Conservation (phyloP, 116 monocot species). For the Cymodocea nodosa region DNA sequence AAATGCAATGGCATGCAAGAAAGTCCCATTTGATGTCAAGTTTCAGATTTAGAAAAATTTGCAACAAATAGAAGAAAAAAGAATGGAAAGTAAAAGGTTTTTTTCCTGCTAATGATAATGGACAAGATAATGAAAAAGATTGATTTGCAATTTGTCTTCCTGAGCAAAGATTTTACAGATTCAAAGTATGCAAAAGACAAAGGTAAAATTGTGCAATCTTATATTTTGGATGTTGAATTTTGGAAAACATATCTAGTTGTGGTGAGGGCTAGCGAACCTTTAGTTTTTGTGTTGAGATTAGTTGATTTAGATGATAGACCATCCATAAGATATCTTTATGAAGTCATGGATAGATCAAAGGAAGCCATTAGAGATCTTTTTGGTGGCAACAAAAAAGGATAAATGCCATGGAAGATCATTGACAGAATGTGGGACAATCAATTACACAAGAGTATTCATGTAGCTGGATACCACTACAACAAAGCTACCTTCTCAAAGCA, state of each 20-base stretch:
- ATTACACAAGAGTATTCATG: constrained; percentile 1
- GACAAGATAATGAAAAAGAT: not conserved
- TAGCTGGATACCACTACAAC: constrained; percentile 1
- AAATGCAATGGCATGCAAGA: no score
- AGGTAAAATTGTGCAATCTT: not conserved
- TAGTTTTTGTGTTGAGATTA: not conserved
- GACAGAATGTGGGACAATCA: not conserved
- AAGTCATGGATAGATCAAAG: not conserved
- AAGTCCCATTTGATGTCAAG: no score
- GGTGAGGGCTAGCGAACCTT: not conserved
- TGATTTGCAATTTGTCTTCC: not conserved
- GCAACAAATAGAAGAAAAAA: no score
- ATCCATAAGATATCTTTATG: not conserved
- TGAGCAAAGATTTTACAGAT: not conserved
- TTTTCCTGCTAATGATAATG: no score
- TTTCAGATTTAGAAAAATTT: no score
- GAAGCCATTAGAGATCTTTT: not conserved
- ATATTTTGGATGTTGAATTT: not conserved
- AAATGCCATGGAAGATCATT: constrained; percentile 2
- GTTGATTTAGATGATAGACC: not conserved
- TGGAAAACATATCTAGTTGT: not conserved
- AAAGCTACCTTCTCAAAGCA: not conserved
- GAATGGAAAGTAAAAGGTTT: no score
- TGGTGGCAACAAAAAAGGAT: not conserved
- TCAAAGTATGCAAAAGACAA: not conserved